Evolutionary conservation across 306 rosid species (phyloP), one percentile per base, ranked within the genome.

Genomic region (Vigna reflexopilosa): DNA sequence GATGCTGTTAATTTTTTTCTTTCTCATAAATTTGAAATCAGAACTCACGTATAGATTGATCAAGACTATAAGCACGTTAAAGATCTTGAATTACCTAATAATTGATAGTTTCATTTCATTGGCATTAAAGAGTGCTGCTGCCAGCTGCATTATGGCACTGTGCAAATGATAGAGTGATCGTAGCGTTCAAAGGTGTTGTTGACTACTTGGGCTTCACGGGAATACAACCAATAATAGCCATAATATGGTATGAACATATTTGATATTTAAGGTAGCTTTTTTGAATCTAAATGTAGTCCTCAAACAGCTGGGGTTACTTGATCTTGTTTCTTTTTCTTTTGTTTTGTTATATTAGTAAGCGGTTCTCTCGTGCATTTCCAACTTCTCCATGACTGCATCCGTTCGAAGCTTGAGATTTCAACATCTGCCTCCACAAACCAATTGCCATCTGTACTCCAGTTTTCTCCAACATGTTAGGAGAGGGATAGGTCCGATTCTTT

Each of bases 301-400:
- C 84, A 78, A 74, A 74, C 89, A 89, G 88, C 81, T 84, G 87
- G 66, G 63, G 28, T 28, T 20, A 34, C 42, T 73, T 24, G 58
- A 36, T 75, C 63, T 55, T 30, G 63, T 59, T 30, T 10, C 36
- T 63, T 32, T 38, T 44, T 69, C 26, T 36, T 22, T 66, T 50
- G 8, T 58, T 47, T 36, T 69, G 59, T 59, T 68, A 15, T 44
- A 15, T 38, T 69, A 17, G 36, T 63, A 68, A 66, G 84, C 78
- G 70, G 73, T 75, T 70, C 85, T 73, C 97, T 86, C 91, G 97
- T 89, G 97, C 87, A 83, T 52, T 77, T 82, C 81, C 88, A 83
- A 82, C 93, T 83, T 86, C 88, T 79, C 63, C 63, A 69, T 61
- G 67, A 75, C 24, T 84, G n/a, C 45, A 76, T 32, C 26, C 19